Evolutionary conservation across 2,329 filamentous ascomycete species (phyloP), one percentile per base, ranked within the genome.

Genomic region (Pyrenochaeta sp.): DNA sequence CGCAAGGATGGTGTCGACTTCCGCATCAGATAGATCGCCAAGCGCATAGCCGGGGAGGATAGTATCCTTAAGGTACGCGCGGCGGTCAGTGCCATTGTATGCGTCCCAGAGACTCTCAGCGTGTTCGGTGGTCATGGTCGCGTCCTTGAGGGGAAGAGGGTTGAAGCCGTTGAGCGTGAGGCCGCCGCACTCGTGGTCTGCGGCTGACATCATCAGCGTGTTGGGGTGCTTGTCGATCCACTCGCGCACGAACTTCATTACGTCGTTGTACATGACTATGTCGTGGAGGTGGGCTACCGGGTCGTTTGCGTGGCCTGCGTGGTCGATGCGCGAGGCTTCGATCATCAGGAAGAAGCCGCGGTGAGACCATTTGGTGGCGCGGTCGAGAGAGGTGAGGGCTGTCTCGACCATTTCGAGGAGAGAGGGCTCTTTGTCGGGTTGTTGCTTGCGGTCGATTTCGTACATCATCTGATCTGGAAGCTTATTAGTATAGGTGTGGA

Each of bases 151-250:
- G 2, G 71, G 69, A 0, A 71, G 61, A 0, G 77, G 77, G 47
- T 78, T 71, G 61, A 72, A 79, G 48, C 77, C 77, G 32, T 75
- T 74, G 10, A 79, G 67, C 0, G 78, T 78, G 43, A 80, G 62
- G 12, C 78, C 79, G 30, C 78, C 79, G 25, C 72, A 77, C 58
- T 80, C 78, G 58, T 80, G 77, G 59, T 81, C 78, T 0, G 79
- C 78, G 13, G 77, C 78, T 12, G 74, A 76, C 50, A 80, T 69
- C 59, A 80, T 71, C 46, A 76, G 66, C 1, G 78, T 80, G 46
- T 76, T 69, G 2, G 74, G 71, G 56, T 80, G 76, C 25, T 67
- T 62, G 57, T 80, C 77, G 54, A 80, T 78, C 77, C 78, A 80
- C 19, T 73, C 59, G n/a, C 68, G 71, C 44, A 79, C 74, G 42